phyloP scores from a whole-genome alignment of 164 flowering plant species.

The Buxus sempervirens region DNA sequence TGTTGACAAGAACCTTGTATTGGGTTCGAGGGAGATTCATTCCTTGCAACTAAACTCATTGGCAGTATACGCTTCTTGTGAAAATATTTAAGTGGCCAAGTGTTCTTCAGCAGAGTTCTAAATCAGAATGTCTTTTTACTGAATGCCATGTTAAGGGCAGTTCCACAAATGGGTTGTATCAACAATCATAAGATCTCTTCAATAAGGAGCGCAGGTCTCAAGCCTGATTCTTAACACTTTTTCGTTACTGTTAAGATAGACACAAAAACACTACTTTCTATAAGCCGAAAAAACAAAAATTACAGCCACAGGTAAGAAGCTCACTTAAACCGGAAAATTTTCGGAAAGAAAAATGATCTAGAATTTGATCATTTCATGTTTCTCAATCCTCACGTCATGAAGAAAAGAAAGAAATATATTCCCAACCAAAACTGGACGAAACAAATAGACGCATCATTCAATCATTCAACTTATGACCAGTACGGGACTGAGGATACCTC shows the following conservation, averaged over 20 bases:
- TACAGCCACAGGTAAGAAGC: no score
- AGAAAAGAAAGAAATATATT: neutral
- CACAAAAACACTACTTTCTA: no score
- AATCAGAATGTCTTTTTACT: conserved; percentile 15
- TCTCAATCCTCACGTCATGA: no score
- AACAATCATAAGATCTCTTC: conserved; percentile 25
- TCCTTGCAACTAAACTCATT: conserved; percentile 25
- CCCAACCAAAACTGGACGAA: conserved; percentile 6
- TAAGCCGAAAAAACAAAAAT: no score
- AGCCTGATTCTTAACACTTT: conserved; percentile 31
- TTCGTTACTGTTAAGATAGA: conserved; percentile 15
- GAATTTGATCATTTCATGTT: no score
- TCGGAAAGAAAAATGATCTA: no score
- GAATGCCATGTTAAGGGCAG: conserved; percentile 33
- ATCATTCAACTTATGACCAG: neutral
- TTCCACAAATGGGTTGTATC: conserved; percentile 23
- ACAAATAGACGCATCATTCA: neutral
- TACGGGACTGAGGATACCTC: neutral
- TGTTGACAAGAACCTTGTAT: conserved; percentile 11
- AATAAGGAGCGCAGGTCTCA: conserved; percentile 11
- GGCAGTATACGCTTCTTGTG: conserved; percentile 17
- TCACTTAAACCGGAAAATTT: no score
- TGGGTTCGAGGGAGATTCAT: conserved; percentile 24
- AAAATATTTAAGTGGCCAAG: conserved; percentile 15
- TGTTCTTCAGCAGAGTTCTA: conserved; percentile 10